Base-by-base conservation (phyloP, 106 monocot genomes). In the Dendrobium huoshanense region DNA sequence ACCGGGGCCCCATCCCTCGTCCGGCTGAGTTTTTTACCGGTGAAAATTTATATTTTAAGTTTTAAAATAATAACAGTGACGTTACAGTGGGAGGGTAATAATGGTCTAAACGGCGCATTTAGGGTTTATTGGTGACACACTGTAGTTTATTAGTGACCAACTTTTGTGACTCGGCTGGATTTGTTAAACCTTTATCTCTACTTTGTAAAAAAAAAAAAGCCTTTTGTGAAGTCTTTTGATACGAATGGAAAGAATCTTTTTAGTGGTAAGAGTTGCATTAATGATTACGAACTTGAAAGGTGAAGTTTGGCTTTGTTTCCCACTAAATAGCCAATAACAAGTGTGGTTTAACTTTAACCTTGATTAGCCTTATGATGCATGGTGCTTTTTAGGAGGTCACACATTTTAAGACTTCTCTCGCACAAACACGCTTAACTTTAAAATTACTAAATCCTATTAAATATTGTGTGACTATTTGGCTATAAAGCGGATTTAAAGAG, bases 211-310 rank as follows among this genome's bases (percentile, higher is more conserved):
- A 3, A 70, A 70, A 70, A 70, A 70, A 16, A 13, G 0, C 9
- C 70, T 31, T 70, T 70, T 31, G 33, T 11, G 13, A 13, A 37
- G 17, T 15, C 4, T 70, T 70, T 11, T 70, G 11, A 33, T 78
- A 64, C 40, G 13, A 41, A 19, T 78, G 55, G 41, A 64, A 61
- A 19, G 56, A 78, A 78, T 80, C 48, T 80, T 80, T 37, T 74
- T 40, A 41, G 55, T 74, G 51, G 64, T 6, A 19, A 65, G 17
- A n/a, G 17, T 40, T 70, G 33, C 5, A 61, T 22, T 37, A 37
- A 70, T 70, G 37, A 70, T 70, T 70, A n/a, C n/a, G 70, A n/a
- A 15, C 70, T 31, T 70, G 31, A 31, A 31, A 27, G 70, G 27
- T 70, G 33, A 37, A 3, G 37, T 37, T 70, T 70, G 70, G 70